A percentile compares a stretch with the other conserved stretches of the same genome.
Conservation (phyloP, 1,139 yeast species). For the Taiozyma sp. region DNA sequence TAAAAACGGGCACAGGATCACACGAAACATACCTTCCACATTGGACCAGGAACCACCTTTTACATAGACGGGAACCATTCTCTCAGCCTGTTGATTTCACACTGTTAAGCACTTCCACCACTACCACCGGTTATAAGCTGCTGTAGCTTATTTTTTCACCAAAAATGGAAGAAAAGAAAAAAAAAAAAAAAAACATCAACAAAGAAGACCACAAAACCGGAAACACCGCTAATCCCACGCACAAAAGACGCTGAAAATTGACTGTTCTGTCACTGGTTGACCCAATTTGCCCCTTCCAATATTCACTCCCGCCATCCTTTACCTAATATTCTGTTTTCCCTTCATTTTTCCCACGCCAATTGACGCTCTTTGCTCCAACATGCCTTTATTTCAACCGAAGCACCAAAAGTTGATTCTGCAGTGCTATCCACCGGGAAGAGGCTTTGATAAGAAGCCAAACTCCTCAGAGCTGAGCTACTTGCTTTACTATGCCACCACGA, state of each 20-base stretch:
- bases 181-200: background rate
- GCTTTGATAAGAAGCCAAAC: constrained; percentile 83
- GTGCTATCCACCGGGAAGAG: constrained; percentile 90
- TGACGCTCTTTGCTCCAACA: background rate
- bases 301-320: background rate
- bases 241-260: background rate
- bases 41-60: constrained; percentile 92
- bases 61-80: constrained; percentile 67
- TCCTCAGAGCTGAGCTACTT: constrained; percentile 87
- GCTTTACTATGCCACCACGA: constrained; percentile 86
- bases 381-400: constrained; percentile 55
- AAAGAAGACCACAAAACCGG: background rate
- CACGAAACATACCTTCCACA: constrained; percentile 43
- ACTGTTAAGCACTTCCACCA: background rate
- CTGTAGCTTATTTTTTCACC: background rate
- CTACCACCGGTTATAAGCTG: background rate
- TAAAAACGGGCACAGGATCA: background rate
- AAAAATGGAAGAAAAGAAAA: background rate
- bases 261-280: background rate
- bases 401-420: constrained; percentile 87
- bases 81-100: background rate
- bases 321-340: background rate
- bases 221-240: background rate
- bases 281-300: background rate
- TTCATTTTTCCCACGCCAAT: background rate